Evolutionary conservation across 1,284 basidiomycete species (phyloP), one percentile per base, ranked within the genome.

Genomic region (Austroboletus niveus): DNA sequence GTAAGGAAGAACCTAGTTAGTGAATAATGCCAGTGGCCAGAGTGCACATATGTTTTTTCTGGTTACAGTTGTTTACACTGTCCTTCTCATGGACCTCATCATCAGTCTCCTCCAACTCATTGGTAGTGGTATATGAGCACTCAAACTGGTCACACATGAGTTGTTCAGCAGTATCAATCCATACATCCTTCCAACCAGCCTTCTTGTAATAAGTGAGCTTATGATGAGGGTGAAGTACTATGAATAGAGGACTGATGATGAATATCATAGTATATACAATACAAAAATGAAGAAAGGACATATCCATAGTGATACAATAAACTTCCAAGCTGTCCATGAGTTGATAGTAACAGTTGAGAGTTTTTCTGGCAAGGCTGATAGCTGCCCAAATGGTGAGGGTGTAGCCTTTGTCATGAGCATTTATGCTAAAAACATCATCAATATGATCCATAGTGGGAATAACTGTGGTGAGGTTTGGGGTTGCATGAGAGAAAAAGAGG

Each of bases 361-460:
- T 63, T 8, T 54, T 55, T 35, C 60, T 63, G 6, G 58, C 60
- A 24, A 63, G 46, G 0, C 35, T 38, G 6, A 66, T 47, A 0
- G 68, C 64, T 9, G 56, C 47, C 48, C 17, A 48, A 52, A 48
- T 51, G 5, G 49, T 51, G 32, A 14, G 57, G 1, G 51, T 14
- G 0, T 59, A 15, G 6, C 52, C 27, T 1, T 42, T 52, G 34
- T 62, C 54, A 8, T 55, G 48, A 9, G 51, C 43, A 12, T 47
- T 15, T 12, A 47, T 64, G 11, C 49, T 49, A 11, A 63, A 52
- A 2, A 45, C n/a, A 11, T 49, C 35, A 46, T 69, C 54, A 20
- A 69, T 58, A 30, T 47, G 43, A 42, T 69, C 64, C 61, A 70
- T 65, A 22, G 60, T 59, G 10, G 61, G 62, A 39, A 70, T 68